Conservation (phyloP, 768 basidiomycete species). For the Leccinum fibrillosum region DNA sequence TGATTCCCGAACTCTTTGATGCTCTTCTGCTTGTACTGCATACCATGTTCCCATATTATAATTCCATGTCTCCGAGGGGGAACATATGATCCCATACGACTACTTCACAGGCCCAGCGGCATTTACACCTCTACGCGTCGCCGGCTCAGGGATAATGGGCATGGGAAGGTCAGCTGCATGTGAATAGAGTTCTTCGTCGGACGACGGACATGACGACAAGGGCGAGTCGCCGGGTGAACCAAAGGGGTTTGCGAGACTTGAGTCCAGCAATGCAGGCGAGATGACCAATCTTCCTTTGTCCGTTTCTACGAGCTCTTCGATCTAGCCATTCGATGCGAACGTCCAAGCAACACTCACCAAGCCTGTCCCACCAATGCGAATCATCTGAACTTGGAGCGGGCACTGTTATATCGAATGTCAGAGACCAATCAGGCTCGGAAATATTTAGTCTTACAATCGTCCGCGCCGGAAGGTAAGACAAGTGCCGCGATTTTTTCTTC, state of each 20-base stretch:
- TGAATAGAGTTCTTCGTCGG: slow-evolving; percentile 81
- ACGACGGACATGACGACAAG: slow-evolving; percentile 71
- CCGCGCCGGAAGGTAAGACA: slow-evolving; percentile 41
- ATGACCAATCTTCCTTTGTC: slow-evolving; percentile 18
- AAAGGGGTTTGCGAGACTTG: slow-evolving; percentile 61
- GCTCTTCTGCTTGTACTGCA: slow-evolving; percentile 3
- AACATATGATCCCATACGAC: not conserved
- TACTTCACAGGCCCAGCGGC: slow-evolving; percentile 10
- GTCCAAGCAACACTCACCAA: slow-evolving; percentile 42
- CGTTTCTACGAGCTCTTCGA: slow-evolving; percentile 11
- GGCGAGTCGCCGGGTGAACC: slow-evolving; percentile 65
- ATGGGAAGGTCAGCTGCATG: slow-evolving; percentile 69
- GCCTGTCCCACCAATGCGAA: slow-evolving; percentile 73
- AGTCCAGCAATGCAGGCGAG: slow-evolving; percentile 42
- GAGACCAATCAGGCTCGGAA: not conserved
- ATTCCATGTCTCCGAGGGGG: not conserved
- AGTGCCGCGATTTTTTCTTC: slow-evolving; percentile 68
- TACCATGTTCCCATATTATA: slow-evolving; percentile 1
- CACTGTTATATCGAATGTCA: slow-evolving; percentile 41
- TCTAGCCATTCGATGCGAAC: not conserved
- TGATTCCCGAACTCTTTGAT: not conserved
- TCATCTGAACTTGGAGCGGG: slow-evolving; percentile 85
- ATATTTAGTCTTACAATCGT: slow-evolving; percentile 29
- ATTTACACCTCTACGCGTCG: slow-evolving; percentile 3
- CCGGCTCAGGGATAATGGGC: slow-evolving; percentile 50